phyloP scores from a whole-genome alignment of 805 yeast genomes.

The Candida pini region DNA sequence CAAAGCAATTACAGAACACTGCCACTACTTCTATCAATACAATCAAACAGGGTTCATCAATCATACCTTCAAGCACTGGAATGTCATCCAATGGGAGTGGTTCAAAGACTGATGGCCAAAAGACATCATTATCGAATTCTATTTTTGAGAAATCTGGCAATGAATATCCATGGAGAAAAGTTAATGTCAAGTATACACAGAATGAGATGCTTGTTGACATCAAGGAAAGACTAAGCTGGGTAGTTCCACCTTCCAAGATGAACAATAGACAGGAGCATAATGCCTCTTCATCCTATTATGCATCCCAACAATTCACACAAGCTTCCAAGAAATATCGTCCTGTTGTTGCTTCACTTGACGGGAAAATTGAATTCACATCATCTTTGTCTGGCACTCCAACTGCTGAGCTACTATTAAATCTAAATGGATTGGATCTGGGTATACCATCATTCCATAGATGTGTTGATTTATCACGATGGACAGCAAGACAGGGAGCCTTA shows the following conservation, averaged over 20 bases:
- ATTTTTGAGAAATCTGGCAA: conserved; percentile 31
- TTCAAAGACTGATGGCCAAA: conserved; percentile 3
- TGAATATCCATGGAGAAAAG: conserved; percentile 71
- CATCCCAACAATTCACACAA: conserved; percentile 18
- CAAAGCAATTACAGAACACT: conserved; percentile 28
- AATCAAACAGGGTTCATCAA: conserved; percentile 21
- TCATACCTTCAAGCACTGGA: conserved; percentile 14
- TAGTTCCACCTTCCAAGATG: conserved; percentile 33
- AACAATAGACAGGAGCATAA: conserved; percentile 1
- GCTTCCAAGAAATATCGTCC: conserved; percentile 26
- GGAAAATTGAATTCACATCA: conserved; percentile 57
- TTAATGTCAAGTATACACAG: conserved; percentile 63
- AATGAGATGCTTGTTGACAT: conserved; percentile 87
- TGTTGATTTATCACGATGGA: conserved; percentile 53
- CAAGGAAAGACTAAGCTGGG: conserved; percentile 56
- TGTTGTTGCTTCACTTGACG: conserved; percentile 51
- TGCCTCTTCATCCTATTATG: conserved; percentile 24
- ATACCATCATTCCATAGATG: conserved; percentile 68
- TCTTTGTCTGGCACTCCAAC: conserved; percentile 76
- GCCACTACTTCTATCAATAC: conserved; percentile 26
- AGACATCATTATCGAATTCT: conserved; percentile 8
- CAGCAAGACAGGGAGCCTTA: conserved; percentile 37
- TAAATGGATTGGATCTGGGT: conserved; percentile 42
- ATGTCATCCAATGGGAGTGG: conserved; percentile 11
- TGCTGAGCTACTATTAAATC: conserved; percentile 50